phyloP scores from a whole-genome alignment of 495 filamentous ascomycete species.

The Podospora comata region DNA sequence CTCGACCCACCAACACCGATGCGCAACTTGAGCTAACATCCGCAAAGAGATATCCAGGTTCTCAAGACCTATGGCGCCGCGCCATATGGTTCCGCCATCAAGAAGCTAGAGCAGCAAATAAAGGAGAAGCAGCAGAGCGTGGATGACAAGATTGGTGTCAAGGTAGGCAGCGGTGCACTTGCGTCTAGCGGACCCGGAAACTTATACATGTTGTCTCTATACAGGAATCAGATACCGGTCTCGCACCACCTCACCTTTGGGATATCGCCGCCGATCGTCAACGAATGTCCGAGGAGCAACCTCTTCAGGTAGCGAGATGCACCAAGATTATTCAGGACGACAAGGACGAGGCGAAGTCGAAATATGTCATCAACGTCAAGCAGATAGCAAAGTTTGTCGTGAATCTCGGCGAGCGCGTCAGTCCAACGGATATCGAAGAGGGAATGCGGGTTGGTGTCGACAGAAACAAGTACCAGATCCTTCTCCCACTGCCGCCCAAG shows the following conservation, averaged over 20 bases:
- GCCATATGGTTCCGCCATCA: slow-evolving; percentile 85
- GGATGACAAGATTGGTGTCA: slow-evolving; percentile 90
- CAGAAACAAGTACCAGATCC: slow-evolving; percentile 97
- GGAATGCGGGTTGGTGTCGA: slow-evolving; percentile 99
- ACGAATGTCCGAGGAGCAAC: slow-evolving; percentile 97
- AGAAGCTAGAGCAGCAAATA: slow-evolving; percentile 97
- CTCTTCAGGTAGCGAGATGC: slow-evolving; percentile 93
- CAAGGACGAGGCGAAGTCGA: slow-evolving; percentile 95
- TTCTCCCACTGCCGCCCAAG: slow-evolving; percentile 94
- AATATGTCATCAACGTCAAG: slow-evolving; percentile 99
- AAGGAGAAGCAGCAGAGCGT: slow-evolving; percentile 95
- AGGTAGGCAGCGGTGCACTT: slow-evolving; percentile 31
- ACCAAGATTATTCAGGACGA: slow-evolving; percentile 99
- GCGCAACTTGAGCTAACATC: slow-evolving; percentile 38
- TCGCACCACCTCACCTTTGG: slow-evolving; percentile 97
- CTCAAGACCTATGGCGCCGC: slow-evolving; percentile 98
- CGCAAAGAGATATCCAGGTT: slow-evolving; percentile 88
- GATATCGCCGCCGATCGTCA: slow-evolving; percentile 96
- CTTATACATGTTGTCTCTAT: slow-evolving; percentile 5
- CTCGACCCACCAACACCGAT: neutral
- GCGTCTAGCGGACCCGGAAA: neutral
- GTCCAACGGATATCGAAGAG: slow-evolving; percentile 98
- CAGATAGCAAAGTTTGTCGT: slow-evolving; percentile 99
- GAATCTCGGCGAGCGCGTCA: slow-evolving; percentile 94
- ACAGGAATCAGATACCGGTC: slow-evolving; percentile 96